Evolutionary conservation across 176 grass and related monocot species (phyloP), one percentile per base, ranked within the genome.

Genomic region (Eragrostis curvula): DNA sequence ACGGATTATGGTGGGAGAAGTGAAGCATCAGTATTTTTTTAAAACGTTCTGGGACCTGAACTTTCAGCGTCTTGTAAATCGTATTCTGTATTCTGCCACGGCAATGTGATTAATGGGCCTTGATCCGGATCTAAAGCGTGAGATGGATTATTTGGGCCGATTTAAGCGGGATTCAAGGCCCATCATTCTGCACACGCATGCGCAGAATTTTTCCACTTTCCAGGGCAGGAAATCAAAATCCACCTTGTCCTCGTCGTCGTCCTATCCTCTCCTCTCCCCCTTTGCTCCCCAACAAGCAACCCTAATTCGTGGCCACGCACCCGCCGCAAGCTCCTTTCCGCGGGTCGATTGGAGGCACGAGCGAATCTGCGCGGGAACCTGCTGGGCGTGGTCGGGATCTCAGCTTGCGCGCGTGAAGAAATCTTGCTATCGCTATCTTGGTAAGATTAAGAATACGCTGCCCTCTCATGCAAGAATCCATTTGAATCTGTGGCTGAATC

Each of bases 201-300:
- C 74, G 42, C 45, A 39, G 49, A 74, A 74, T 64, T 64, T 62
- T 64, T 32, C 61, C 30, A 30, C 58, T 70, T 76, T 66, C 71
- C 41, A 85, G 72, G 87, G 88, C 80, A 65, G 78, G 16, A 85
- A 48, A 89, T 85, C 46, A 66, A 72, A 79, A 44, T 51, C 68
- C 16, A 39, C 68, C 66, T 79, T 70, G 66, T 74, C 61, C 17
- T 87, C 49, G 46, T 75, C 68, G 53, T 30, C 60, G 21, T 28
- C 70, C 69, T 74, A 78, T 86, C 78, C 58, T 59, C 70, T 57
- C 60, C 17, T 25, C 36, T 24, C 12, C 50, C 25, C 68, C 56
- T 20, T 58, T 52, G 43, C 61, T 48, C 46, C 78, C 73, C 47
- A 68, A 25, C 29, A 74, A 68, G 66, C 83, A 90, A 74, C 88